Conservation (phyloP, 2,329 filamentous ascomycete genomes). For the Fusarium multiceps region DNA sequence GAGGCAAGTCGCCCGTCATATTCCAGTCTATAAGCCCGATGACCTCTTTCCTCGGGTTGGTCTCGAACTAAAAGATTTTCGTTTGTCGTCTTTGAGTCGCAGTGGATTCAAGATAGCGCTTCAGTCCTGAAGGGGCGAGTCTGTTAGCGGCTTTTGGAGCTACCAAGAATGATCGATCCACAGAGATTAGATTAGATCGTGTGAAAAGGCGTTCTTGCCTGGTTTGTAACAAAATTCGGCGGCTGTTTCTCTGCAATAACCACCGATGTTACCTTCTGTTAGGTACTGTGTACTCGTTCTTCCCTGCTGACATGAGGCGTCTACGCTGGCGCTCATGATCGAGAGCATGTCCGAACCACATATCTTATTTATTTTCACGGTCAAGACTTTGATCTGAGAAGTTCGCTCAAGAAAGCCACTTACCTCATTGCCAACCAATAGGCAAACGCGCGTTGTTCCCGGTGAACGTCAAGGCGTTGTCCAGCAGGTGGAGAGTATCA, state of each 20-base stretch:
- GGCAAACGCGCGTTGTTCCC: background rate
- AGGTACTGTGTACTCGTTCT: background rate
- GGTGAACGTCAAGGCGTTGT: background rate
- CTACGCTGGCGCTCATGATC: background rate
- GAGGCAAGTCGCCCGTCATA: background rate
- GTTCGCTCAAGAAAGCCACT: background rate
- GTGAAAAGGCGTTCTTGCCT: background rate
- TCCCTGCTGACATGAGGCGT: background rate
- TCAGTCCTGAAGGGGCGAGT: conserved; percentile 12
- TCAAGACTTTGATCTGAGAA: background rate
- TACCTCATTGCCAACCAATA: background rate
- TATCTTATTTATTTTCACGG: background rate
- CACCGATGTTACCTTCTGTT: background rate
- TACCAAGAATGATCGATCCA: background rate
- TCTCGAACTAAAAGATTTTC: background rate
- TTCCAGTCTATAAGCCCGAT: background rate
- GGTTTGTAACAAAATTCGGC: background rate
- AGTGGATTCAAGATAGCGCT: conserved; percentile 7
- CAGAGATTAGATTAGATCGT: conserved; percentile 27
- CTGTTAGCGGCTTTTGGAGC: background rate
- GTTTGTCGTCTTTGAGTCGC: background rate
- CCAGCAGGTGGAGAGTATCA: background rate
- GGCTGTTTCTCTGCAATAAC: background rate
- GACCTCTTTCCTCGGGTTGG: background rate
- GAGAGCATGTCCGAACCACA: background rate